A percentile compares a stretch with the other conserved stretches of the same genome.
phyloP scores from a whole-genome alignment of 2,329 filamentous ascomycete species.

The Pleurostoma richardsiae region DNA sequence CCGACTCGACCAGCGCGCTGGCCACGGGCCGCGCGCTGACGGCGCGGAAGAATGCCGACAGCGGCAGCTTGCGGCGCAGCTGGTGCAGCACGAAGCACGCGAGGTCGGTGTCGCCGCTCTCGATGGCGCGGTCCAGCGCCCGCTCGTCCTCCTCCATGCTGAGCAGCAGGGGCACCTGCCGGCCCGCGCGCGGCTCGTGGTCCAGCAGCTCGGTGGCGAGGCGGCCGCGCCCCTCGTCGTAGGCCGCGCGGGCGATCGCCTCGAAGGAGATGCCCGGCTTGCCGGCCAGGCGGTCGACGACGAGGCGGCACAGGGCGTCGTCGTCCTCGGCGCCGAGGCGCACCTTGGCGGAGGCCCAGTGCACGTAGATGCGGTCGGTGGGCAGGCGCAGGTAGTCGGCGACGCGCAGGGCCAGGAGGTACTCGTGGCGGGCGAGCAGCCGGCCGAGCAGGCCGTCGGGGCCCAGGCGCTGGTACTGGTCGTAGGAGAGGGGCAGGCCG shows the following conservation, averaged over 20 bases:
- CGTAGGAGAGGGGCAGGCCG: slow-evolving; percentile 84
- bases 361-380: slow-evolving; percentile 86
- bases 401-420: slow-evolving; percentile 82
- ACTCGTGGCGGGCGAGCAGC: slow-evolving; percentile 84
- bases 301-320: slow-evolving; percentile 77
- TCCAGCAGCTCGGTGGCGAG: slow-evolving; percentile 89
- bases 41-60: slow-evolving; percentile 87
- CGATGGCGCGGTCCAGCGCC: slow-evolving; percentile 92
- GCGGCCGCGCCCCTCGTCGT: slow-evolving; percentile 86
- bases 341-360: slow-evolving; percentile 96
- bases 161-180: slow-evolving; percentile 87
- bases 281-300: slow-evolving; percentile 80
- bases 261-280: slow-evolving; percentile 95
- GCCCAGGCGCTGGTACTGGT: slow-evolving; percentile 87
- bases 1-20: slow-evolving; percentile 83
- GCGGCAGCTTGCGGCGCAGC: slow-evolving; percentile 82
- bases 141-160: slow-evolving; percentile 96
- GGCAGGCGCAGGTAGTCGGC: slow-evolving; percentile 83
- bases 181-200: slow-evolving; percentile 89
- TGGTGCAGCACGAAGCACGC: slow-evolving; percentile 85
- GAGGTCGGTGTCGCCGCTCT: slow-evolving; percentile 90
- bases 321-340: slow-evolving; percentile 80
- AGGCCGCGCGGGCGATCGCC: slow-evolving; percentile 85
- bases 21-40: slow-evolving; percentile 84
- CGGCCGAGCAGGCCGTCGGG: slow-evolving; percentile 83